Evolutionary conservation across 345 rosid species (phyloP).

Genomic region (Atalantia buxifolia): DNA sequence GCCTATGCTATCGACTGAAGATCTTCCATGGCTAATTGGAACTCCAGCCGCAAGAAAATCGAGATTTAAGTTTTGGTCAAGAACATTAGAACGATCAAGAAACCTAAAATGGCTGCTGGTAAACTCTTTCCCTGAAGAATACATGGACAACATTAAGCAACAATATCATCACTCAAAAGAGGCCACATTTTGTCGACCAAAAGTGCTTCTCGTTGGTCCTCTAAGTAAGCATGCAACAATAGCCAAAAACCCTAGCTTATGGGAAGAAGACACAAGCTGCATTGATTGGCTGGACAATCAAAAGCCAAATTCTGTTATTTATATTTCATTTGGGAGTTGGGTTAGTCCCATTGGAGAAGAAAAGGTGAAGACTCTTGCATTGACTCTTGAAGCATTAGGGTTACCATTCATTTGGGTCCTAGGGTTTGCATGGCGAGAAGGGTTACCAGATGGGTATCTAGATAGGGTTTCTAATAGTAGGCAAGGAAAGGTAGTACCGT

Average conservation of each 20-base stretch:
- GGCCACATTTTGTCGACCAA: conserved; percentile 12
- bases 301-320: conserved; percentile 43
- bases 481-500: conserved; percentile 53
- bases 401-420: conserved; percentile 71
- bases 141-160: neutral
- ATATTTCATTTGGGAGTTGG: conserved; percentile 86
- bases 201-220: conserved; percentile 45
- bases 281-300: conserved; percentile 63
- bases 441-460: conserved; percentile 44
- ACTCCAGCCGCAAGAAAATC: conserved; percentile 40
- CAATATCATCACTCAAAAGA: neutral
- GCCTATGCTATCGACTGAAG: conserved; percentile 46
- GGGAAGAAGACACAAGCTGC: conserved; percentile 66
- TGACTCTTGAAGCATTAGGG: conserved; percentile 41
- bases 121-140: conserved; percentile 60
- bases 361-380: conserved; percentile 46
- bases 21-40: conserved; percentile 87
- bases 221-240: conserved; percentile 23
- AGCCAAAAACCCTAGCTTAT: conserved; percentile 46
- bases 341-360: conserved; percentile 66
- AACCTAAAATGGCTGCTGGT: conserved; percentile 55
- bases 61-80: conserved; percentile 75
- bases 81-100: conserved; percentile 46
- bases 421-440: conserved; percentile 47
- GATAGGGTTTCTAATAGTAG: conserved; percentile 29